phyloP scores from a whole-genome alignment of 192 early-diverging fungal genomes.

The Backusella sp. region DNA sequence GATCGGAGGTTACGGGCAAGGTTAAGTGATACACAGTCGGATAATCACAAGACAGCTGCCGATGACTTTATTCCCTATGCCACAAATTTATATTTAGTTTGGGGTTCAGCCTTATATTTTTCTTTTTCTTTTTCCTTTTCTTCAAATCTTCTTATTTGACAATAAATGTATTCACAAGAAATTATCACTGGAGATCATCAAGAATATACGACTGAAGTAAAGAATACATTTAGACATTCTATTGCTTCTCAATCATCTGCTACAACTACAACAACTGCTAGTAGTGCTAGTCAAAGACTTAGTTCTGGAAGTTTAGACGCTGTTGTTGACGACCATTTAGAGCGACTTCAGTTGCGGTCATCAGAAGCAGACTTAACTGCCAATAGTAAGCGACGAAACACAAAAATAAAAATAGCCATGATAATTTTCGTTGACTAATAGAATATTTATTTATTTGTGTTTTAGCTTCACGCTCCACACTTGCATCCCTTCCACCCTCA shows the following conservation, averaged over 20 bases:
- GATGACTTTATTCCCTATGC: neutral
- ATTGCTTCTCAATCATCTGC: constrained; percentile 10
- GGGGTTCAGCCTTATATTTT: neutral
- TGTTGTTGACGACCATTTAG: neutral
- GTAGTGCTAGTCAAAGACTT: constrained; percentile 3
- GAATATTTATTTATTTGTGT: constrained; percentile 1
- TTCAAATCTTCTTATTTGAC: neutral
- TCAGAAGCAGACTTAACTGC: neutral
- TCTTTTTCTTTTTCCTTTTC: neutral
- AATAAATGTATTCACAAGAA: constrained; percentile 5
- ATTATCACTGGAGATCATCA: neutral
- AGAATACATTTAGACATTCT: constrained; percentile 6
- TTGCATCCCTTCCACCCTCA: constrained; percentile 12
- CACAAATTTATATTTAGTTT: constrained; percentile 9
- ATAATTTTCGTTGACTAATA: neutral
- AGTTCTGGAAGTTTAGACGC: constrained; percentile 3
- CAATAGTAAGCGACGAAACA: constrained; percentile 1
- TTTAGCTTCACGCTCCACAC: constrained; percentile 11
- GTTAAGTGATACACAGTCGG: neutral
- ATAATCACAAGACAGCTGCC: neutral
- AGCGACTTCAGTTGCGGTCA: neutral
- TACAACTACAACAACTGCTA: neutral
- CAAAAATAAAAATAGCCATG: neutral
- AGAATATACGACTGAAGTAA: constrained; percentile 1
- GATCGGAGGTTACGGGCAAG: neutral